Evolutionary conservation across 2,329 filamentous ascomycete species (phyloP).

Genomic region (Neofusicoccum cordaticola): DNA sequence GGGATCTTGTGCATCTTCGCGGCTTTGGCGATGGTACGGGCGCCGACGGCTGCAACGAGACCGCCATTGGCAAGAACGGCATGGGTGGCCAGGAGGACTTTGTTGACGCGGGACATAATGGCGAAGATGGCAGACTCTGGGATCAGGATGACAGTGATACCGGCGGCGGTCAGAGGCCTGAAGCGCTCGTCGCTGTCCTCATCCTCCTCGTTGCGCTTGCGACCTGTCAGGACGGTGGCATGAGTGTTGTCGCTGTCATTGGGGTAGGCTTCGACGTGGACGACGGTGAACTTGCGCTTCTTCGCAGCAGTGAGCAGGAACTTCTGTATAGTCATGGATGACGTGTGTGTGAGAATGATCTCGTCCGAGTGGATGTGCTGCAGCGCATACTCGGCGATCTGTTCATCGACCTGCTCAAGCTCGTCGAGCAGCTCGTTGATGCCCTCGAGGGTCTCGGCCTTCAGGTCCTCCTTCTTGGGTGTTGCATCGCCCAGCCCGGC

Average conservation of each 20-base stretch:
- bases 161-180: constrained; percentile 75
- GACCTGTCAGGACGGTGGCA: constrained; percentile 57
- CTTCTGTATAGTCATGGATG: constrained; percentile 80
- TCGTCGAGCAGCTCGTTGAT: constrained; percentile 97
- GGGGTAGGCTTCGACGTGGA: constrained; percentile 73
- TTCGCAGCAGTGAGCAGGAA: constrained; percentile 84
- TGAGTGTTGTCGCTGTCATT: constrained; percentile 66
- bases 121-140: constrained; percentile 84
- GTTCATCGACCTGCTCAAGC: constrained; percentile 86
- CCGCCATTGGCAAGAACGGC: constrained; percentile 86
- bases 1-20: constrained; percentile 79
- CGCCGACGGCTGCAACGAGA: constrained; percentile 80
- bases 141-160: constrained; percentile 79
- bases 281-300: constrained; percentile 88
- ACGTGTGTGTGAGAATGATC: constrained; percentile 84
- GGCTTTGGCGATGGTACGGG: constrained; percentile 76
- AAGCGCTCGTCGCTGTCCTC: constrained; percentile 56
- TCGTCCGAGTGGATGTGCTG: constrained; percentile 93
- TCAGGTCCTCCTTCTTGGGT: constrained; percentile 56
- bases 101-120: constrained; percentile 92
- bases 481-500: constrained; percentile 41
- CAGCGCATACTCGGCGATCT: constrained; percentile 83
- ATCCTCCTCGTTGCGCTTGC: constrained; percentile 42
- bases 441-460: constrained; percentile 87
- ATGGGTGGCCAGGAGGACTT: constrained; percentile 86